Conservation (phyloP, 108 stramenopile genomes). For the Discostella pseudostelligera region DNA sequence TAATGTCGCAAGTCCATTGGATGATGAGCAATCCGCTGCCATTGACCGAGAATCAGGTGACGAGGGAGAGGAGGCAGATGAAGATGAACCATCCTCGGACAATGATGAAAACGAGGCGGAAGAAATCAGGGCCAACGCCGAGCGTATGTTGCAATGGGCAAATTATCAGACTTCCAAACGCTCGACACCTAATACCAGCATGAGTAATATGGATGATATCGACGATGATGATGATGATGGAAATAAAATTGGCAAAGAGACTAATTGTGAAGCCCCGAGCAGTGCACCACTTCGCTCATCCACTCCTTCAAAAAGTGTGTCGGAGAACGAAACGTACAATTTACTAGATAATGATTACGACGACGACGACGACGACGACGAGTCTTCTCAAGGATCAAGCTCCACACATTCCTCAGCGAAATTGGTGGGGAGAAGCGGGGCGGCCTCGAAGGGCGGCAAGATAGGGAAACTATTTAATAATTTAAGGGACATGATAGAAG, state of each 20-base stretch:
- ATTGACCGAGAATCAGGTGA: constrained; percentile 2
- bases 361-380: constrained; percentile 6
- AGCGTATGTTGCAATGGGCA: constrained; percentile 40
- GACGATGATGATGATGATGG: constrained; percentile 7
- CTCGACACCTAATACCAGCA: constrained; percentile 20
- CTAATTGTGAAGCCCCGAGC: background rate
- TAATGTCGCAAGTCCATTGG: background rate
- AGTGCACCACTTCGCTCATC: constrained; percentile 2
- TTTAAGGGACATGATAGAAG: constrained; percentile 34
- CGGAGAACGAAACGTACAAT: background rate
- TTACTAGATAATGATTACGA: no score
- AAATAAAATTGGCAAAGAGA: no score
- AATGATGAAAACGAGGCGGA: constrained; percentile 33
- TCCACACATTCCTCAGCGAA: background rate
- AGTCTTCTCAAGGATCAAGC: background rate
- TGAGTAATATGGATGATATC: background rate
- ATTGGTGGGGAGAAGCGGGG: background rate
- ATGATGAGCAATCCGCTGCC: constrained; percentile 7
- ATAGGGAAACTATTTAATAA: constrained; percentile 25
- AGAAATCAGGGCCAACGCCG: constrained; percentile 38
- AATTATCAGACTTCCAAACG: constrained; percentile 31
- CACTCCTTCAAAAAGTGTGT: constrained; percentile 8
- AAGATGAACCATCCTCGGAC: constrained; percentile 11
- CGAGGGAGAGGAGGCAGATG: constrained; percentile 2
- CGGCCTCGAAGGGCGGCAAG: constrained; percentile 5